phyloP scores from a whole-genome alignment of 257 asterid genomes.

The Salvia hispanica region DNA sequence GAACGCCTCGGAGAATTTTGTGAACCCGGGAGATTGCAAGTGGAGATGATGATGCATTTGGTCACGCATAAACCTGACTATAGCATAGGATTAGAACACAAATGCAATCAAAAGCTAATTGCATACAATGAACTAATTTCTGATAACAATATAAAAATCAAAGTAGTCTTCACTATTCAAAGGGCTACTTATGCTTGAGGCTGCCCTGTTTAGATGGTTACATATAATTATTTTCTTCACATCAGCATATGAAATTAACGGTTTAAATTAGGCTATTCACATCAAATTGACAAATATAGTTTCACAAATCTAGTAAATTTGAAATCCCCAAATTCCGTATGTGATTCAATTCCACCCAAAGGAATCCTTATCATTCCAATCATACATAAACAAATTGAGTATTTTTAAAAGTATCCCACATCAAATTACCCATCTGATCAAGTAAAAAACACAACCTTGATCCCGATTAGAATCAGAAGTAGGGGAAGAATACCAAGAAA shows the following conservation, averaged over 20 bases:
- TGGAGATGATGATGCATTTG: slow-evolving; percentile 21
- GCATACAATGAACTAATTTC: neutral
- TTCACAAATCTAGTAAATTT: neutral
- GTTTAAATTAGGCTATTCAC: neutral
- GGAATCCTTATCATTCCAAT: neutral
- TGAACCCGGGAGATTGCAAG: slow-evolving; percentile 49
- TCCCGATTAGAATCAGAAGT: neutral
- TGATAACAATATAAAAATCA: neutral
- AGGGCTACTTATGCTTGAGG: neutral
- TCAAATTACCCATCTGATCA: neutral
- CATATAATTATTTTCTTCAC: neutral
- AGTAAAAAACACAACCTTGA: neutral
- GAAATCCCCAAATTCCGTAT: neutral
- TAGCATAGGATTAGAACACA: neutral
- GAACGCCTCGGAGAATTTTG: slow-evolving; percentile 47
- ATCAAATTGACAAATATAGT: neutral
- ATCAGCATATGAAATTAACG: neutral
- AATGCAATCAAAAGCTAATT: neutral
- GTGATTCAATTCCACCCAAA: neutral
- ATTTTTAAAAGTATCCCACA: neutral
- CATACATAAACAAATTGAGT: neutral
- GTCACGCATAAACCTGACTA: slow-evolving; percentile 49
- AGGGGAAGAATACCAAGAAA: neutral
- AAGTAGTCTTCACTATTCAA: neutral
- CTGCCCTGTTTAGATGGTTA: neutral